phyloP scores from a whole-genome alignment of 192 early-diverging fungal genomes.

The Coemansia sp. region DNA sequence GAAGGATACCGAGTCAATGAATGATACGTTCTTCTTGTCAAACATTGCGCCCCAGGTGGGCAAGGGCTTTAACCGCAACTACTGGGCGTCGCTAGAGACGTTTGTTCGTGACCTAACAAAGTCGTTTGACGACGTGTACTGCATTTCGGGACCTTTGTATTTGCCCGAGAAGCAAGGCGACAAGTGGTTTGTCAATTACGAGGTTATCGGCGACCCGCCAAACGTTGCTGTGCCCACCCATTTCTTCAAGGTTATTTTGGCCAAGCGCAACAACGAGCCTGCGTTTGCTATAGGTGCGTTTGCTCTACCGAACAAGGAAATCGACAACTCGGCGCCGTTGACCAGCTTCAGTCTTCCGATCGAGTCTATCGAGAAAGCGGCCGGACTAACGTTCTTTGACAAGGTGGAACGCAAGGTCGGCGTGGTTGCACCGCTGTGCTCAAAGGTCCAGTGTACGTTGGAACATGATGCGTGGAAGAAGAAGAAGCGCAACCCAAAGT shows the following conservation, averaged over 20 bases:
- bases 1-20: conserved; percentile 67
- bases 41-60: conserved; percentile 84
- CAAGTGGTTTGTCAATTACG: conserved; percentile 78
- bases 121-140: conserved; percentile 79
- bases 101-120: conserved; percentile 73
- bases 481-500: conserved; percentile 1
- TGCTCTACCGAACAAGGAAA: conserved; percentile 79
- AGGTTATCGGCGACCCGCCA: conserved; percentile 86
- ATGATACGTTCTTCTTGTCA: conserved; percentile 83
- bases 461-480: conserved; percentile 46
- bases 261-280: conserved; percentile 53
- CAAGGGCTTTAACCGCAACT: conserved; percentile 87
- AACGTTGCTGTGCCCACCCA: conserved; percentile 91
- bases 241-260: conserved; percentile 90
- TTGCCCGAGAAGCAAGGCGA: conserved; percentile 75
- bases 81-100: conserved; percentile 87
- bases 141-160: conserved; percentile 86
- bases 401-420: conserved; percentile 49
- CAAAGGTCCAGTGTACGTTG: conserved; percentile 37
- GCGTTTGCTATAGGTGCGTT: conserved; percentile 66
- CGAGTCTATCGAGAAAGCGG: conserved; percentile 69
- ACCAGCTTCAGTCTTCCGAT: conserved; percentile 69
- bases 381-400: conserved; percentile 72
- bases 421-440: conserved; percentile 41
- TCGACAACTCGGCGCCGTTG: conserved; percentile 65